Evolutionary conservation across 164 flowering plant species (phyloP).

Genomic region (Piper betle): DNA sequence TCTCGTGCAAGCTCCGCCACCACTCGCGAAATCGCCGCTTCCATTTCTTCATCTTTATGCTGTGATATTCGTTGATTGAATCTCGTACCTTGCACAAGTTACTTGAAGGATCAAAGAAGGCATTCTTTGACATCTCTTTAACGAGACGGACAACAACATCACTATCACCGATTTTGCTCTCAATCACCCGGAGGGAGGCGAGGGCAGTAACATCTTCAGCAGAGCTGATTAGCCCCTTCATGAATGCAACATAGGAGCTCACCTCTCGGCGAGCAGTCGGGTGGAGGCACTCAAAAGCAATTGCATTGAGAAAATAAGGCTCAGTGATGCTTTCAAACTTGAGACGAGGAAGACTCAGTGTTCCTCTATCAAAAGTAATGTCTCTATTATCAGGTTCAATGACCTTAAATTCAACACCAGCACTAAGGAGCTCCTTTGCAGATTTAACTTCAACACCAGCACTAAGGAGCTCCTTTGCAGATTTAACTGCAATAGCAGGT

Average conservation of each 20-base stretch:
- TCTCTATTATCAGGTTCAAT: too few species aligned
- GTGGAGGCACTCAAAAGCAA: constrained; percentile 3
- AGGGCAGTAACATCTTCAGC: neutral
- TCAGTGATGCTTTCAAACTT: neutral
- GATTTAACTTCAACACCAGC: neutral
- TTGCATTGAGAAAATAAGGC: neutral
- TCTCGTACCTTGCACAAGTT: neutral
- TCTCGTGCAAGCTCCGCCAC: neutral
- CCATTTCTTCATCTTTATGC: neutral
- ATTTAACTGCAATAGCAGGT: neutral
- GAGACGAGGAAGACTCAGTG: neutral
- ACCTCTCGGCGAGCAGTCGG: neutral
- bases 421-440: neutral
- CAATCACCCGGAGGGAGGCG: neutral
- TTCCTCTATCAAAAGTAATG: neutral
- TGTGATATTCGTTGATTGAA: neutral
- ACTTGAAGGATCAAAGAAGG: neutral
- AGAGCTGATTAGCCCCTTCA: constrained; percentile 1
- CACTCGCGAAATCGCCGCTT: neutral
- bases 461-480: neutral
- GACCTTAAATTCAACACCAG: neutral
- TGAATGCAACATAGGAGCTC: constrained; percentile 1
- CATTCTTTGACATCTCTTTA: neutral
- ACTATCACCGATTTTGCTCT: neutral
- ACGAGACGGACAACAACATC: neutral